Conservation (phyloP, 2,329 filamentous ascomycete species). For the Aphanoascus verrucosus region DNA sequence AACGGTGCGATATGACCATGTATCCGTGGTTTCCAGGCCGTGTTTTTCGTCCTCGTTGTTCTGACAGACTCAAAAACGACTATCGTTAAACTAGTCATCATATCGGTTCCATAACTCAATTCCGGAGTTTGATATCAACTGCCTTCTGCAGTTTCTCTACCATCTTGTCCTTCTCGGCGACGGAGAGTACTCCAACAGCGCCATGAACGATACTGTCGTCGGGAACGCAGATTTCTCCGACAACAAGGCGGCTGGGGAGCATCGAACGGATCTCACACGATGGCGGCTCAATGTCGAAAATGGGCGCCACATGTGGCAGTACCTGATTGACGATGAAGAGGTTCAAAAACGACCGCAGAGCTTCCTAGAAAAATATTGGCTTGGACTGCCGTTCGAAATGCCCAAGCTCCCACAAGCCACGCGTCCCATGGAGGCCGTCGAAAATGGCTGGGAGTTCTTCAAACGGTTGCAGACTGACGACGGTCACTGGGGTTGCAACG, state of each 20-base stretch:
- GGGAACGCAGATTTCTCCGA: neutral
- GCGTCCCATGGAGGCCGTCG: constrained; percentile 3
- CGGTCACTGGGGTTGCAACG: constrained; percentile 8
- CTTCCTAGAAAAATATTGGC: constrained; percentile 5
- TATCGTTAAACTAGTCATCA: too few species aligned
- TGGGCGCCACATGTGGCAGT: constrained; percentile 5
- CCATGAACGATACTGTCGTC: too few species aligned
- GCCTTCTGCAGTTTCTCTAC: too few species aligned
- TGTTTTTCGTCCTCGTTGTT: too few species aligned
- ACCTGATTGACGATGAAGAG: neutral
- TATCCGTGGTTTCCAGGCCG: too few species aligned
- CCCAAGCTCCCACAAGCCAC: neutral
- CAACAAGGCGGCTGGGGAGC: neutral
- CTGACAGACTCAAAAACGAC: too few species aligned
- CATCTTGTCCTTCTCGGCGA: too few species aligned
- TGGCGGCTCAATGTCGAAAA: constrained; percentile 4
- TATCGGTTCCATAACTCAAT: too few species aligned
- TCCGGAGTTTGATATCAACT: too few species aligned
- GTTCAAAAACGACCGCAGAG: neutral
- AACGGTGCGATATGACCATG: too few species aligned
- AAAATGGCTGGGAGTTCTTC: constrained; percentile 9
- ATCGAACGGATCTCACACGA: constrained; percentile 20
- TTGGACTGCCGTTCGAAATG: constrained; percentile 1
- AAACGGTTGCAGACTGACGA: neutral
- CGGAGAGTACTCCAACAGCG: too few species aligned